Percentiles rank a stretch among this genome's conserved stretches.
Conservation (phyloP, 1,284 basidiomycete species). For the Malassezia dermatis region DNA sequence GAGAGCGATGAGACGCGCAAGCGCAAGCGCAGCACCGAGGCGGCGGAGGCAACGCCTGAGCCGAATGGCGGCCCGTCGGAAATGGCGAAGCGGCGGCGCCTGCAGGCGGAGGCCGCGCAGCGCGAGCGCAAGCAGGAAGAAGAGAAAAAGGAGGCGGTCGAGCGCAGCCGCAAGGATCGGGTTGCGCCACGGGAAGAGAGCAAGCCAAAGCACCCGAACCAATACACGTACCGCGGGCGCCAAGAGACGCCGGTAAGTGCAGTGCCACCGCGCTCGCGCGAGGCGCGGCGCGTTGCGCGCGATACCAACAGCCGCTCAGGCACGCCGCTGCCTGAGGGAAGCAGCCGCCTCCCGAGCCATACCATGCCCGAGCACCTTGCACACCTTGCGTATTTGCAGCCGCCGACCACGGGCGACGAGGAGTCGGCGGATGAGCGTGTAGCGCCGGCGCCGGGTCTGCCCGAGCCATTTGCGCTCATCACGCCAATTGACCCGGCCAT, state of each 20-base stretch:
- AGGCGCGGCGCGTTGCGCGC: conserved; percentile 6
- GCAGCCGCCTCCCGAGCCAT: conserved; percentile 46
- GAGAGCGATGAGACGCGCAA: conserved; percentile 19
- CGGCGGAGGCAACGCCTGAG: background rate
- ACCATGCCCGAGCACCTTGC: conserved; percentile 82
- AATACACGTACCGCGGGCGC: conserved; percentile 54
- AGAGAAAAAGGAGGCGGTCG: background rate
- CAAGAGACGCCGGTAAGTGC: conserved; percentile 21
- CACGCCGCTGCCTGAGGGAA: conserved; percentile 26
- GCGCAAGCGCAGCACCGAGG: conserved; percentile 15
- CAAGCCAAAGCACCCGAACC: conserved; percentile 52
- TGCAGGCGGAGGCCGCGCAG: conserved; percentile 16
- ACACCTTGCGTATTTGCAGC: conserved; percentile 74
- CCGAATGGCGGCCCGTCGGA: conserved; percentile 16
- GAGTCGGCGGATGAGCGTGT: background rate
- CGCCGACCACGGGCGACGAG: conserved; percentile 53
- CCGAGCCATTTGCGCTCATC: conserved; percentile 28
- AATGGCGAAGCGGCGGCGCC: conserved; percentile 28
- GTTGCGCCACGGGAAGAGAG: background rate
- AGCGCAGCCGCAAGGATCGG: conserved; percentile 18
- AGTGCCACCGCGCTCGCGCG: conserved; percentile 11
- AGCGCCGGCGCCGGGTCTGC: conserved; percentile 7
- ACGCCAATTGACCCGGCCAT: conserved; percentile 64
- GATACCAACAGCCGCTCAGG: conserved; percentile 21
- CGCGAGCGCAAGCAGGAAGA: conserved; percentile 28